Percentiles rank a stretch among this genome's conserved stretches.
Conservation (phyloP, 108 stramenopile genomes). For the Discostella stelligeroides region DNA sequence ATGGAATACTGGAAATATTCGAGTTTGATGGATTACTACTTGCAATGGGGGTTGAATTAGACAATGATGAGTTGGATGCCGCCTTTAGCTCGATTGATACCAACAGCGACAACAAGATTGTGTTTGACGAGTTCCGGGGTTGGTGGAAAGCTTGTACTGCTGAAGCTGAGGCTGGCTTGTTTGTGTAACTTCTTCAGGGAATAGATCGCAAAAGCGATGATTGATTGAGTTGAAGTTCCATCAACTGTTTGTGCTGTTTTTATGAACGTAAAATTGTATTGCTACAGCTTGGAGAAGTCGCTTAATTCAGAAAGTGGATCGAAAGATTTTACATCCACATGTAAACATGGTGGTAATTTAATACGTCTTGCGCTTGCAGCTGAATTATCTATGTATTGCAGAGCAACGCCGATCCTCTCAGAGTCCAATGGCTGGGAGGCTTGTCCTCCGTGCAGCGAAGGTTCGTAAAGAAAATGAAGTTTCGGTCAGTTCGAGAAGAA, state of each 20-base stretch:
- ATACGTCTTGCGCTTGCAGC: too few relatives aligned
- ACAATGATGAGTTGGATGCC: slow-evolving; percentile 58
- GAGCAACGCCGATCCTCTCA: slow-evolving; percentile 76
- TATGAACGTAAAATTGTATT: too few relatives aligned
- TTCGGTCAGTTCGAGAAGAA: slow-evolving; percentile 72
- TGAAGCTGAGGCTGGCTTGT: slow-evolving; percentile 12
- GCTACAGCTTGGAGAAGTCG: too few relatives aligned
- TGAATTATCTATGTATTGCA: slow-evolving; percentile 56
- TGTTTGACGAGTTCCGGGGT: slow-evolving; percentile 57
- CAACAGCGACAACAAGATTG: slow-evolving; percentile 59
- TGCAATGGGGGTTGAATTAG: slow-evolving; percentile 51
- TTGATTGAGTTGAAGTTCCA: too few relatives aligned
- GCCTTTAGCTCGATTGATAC: slow-evolving; percentile 52
- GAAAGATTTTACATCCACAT: too few relatives aligned
- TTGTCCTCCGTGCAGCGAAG: slow-evolving; percentile 67
- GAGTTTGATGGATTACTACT: slow-evolving; percentile 53
- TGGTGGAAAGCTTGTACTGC: slow-evolving; percentile 54
- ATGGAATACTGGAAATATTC: slow-evolving; percentile 49
- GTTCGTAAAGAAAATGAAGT: slow-evolving; percentile 78
- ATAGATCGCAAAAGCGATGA: too few relatives aligned
- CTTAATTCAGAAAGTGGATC: too few relatives aligned
- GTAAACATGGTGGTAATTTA: too few relatives aligned
- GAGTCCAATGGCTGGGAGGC: slow-evolving; percentile 73
- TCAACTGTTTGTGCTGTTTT: too few relatives aligned
- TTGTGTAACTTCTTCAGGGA: neutral